Base-by-base conservation (phyloP, 1,139 yeast genomes). In the Tardiomyces depauwii region DNA sequence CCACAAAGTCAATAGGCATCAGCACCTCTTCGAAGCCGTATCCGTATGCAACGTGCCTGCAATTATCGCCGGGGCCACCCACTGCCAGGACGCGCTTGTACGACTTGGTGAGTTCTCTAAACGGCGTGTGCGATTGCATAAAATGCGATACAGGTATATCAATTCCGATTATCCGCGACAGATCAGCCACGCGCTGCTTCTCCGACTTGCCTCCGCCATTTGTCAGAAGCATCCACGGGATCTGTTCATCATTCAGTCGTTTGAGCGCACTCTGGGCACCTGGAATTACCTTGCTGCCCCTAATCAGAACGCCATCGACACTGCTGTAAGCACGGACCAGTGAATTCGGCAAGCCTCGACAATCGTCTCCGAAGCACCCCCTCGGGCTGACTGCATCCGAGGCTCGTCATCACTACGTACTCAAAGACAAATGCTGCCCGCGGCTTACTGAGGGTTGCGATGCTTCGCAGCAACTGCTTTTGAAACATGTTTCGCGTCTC, bases 121-220 rank as follows among this genome's bases (percentile, higher is more conserved):
- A 81, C 0, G 97, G 98, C 0, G 97, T 89, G 64, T 91, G 98
- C 44, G 94, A 80, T 63, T 86, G 95, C 13, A 91, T 79, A 40
- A 91, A 69, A 60, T 89, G 96, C 42, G 72, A 66, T 3, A 79
- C 75, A 40, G 53, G 43, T 28, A 62, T 51, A 9, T 75, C 71
- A 18, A 86, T 67, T 1, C 69, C 64, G 4, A 78, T 65, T 5
- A 70, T 72, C n/a, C 67, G 56, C 2, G 82, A 72, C 14, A 91
- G 65, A 45, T 73, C 77, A 5, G 70, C 68, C 1, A 80, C 80
- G 42, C 96, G 71, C 16, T 71, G 73, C 6, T 58, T 51, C 61
- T 91, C 98, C 21, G 77, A 67, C 45, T 74, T 74, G 2, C 98
- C 97, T 6, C 98, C 98, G 25, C 98, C 97, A 60, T 91, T 91